phyloP scores from a whole-genome alignment of 1,284 basidiomycete species.

The Ustilago hordei region DNA sequence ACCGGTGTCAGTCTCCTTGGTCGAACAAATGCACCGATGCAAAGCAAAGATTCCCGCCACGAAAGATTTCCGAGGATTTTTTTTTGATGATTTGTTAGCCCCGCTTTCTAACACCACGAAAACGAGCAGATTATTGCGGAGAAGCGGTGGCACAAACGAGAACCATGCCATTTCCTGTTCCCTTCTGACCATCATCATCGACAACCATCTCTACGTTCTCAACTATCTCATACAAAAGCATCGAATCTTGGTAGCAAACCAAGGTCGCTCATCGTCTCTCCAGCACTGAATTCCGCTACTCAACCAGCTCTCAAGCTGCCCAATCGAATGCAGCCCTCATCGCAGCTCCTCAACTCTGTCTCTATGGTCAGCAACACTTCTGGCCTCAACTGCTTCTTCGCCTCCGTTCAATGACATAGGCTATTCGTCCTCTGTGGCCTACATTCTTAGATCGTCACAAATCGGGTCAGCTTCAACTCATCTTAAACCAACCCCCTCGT shows the following conservation, averaged over 20 bases:
- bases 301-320: constrained; percentile 4
- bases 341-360: constrained; percentile 16
- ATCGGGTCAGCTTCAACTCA: not conserved
- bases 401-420: constrained; percentile 42
- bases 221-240: not conserved
- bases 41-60: not conserved
- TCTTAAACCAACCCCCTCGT: not conserved
- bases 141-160: not conserved
- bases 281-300: constrained; percentile 27
- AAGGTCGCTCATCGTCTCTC: constrained; percentile 5
- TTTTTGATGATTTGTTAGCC: constrained; percentile 5
- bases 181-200: not conserved
- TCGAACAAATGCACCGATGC: not conserved
- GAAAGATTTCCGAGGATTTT: not conserved
- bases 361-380: constrained; percentile 29
- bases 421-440: constrained; percentile 32
- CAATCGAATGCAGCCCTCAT: constrained; percentile 34
- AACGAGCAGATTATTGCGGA: not conserved
- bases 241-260: constrained; percentile 15
- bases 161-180: not conserved
- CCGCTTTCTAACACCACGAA: not conserved
- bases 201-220: not conserved
- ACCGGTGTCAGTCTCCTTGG: constrained; percentile 19
- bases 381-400: constrained; percentile 27
- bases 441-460: constrained; percentile 13